Evolutionary conservation across 78 protist species (phyloP).

Genomic region (Isochrysis galbana): DNA sequence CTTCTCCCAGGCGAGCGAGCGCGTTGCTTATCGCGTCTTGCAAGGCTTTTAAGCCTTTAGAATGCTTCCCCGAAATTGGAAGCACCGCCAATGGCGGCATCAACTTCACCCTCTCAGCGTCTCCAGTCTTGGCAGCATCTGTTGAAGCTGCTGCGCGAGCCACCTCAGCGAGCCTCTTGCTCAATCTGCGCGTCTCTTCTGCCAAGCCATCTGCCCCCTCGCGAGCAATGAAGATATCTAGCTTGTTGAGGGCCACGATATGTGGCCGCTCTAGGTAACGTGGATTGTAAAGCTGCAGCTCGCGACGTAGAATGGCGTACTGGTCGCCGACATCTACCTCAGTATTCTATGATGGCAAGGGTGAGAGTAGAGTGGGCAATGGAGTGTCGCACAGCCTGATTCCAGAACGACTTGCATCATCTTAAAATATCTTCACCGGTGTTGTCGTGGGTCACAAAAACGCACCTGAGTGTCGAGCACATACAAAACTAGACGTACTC

Average conservation of each 20-base stretch:
- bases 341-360: too few relatives aligned
- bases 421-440: not conserved
- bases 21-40: not conserved
- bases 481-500: not conserved
- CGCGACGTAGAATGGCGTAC: not conserved
- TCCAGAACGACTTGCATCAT: not conserved
- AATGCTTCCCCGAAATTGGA: not conserved
- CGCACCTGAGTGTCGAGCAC: constrained; percentile 26
- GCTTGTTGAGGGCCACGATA: constrained; percentile 12
- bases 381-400: too few relatives aligned
- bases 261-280: not conserved
- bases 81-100: not conserved
- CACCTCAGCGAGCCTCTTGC: not conserved
- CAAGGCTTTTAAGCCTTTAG: not conserved
- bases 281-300: not conserved
- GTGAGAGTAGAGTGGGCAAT: too few relatives aligned
- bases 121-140: too few relatives aligned
- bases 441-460: too few relatives aligned
- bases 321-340: not conserved
- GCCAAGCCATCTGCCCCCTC: not conserved
- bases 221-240: not conserved
- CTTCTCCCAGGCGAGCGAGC: too few relatives aligned
- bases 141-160: not conserved
- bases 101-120: not conserved
- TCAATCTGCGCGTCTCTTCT: not conserved